Base-by-base conservation (phyloP, 495 filamentous ascomycete species). In the Lasiosphaeriaceae sp. region DNA sequence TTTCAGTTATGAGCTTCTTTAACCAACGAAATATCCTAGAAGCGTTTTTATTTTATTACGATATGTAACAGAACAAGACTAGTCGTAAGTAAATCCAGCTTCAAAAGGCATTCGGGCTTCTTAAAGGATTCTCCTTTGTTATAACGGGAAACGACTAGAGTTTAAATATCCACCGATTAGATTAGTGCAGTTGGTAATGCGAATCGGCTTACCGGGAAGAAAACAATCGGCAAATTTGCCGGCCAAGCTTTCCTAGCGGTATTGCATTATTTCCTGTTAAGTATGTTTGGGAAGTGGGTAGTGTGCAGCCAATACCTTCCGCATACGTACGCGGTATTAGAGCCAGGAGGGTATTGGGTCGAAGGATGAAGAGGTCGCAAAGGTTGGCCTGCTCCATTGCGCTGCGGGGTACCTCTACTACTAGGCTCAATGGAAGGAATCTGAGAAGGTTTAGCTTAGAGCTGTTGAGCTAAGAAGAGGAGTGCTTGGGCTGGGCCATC, bases 151-250 rank as follows among this genome's bases (percentile, higher is more conserved):
- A 58, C 4, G 54, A 54, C 7, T 16, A 56, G 3, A 56, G 26
- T 6, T 72, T 74, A 3, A 58, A 71, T n/a, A 64, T 81, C 57
- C 77, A 80, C 63, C 66, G n/a, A n/a, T n/a, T n/a, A n/a, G 72
- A 34, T 60, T 80, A 3, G 72, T 81, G 17, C 77, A 80, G 49
- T 50, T 80, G n/a, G 69, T 72, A 2, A 71, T 66, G 2, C 72
- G 34, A 77, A 71, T 54, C 80, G 75, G 77, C 63, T 81, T 2
- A 55, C 61, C 11, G 58, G 53, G 4, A 57, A 72, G 19, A 62
- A 54, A 3, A 53, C 35, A 7, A 48, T 68, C 22, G 50, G 54
- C 14, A 21, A 50, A 2, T 76, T 72, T 59, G 63, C 66, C 37
- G 55, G 65, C 9, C 55, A 69, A 34, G 68, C 69, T 14, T 34